Base-by-base conservation (phyloP, 805 yeast species). In the Saccharomycodes ludwigii region DNA sequence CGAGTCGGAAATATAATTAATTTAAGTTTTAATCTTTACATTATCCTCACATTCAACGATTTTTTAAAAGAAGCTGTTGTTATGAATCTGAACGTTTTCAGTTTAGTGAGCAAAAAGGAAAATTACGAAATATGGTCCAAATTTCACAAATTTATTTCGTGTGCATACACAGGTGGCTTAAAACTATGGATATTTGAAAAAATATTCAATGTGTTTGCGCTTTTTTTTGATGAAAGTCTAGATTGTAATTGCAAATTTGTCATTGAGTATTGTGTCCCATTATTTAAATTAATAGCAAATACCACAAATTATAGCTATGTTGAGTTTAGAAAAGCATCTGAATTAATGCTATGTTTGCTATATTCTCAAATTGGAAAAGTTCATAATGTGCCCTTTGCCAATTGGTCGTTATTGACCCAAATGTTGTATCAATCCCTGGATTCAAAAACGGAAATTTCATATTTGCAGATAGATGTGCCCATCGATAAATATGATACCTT, bases 11-110 rank as follows among this genome's bases (percentile, higher is more conserved):
- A 52, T 35, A 27, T 51, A 5, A 39, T 47, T 7, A 48, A 44
- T 22, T 44, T 54, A 7, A 19, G 40, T n/a, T 55, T 43, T 31
- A 55, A 55, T 31, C 30, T 39, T 6, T 52, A 38, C 15, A 38
- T 50, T 4, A 32, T 39, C 6, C 32, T 30, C 3, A 41, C 41
- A 22, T 36, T 44, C 13, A 27, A 26, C 8, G 21, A 19, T 1
- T 44, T 40, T 19, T 27, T 51, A 9, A 16, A 30, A 2, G 13
- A 32, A 2, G 43, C 50, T 5, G 24, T 42, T 4, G 29, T 32
- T 17, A 18, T 39, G 3, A 44, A 44, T 21, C 17, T 42, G 18
- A 15, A 27, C 30, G 34, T 18, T 36, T 38, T n/a, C n/a, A n/a
- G n/a, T 30, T 13, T 42, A 21, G 15, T 35, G 4, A 24, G 22